A percentile compares a stretch with the other conserved stretches of the same genome.
Evolutionary conservation across 768 basidiomycete genomes (phyloP).

Genomic region (Suillus clintonianus): DNA sequence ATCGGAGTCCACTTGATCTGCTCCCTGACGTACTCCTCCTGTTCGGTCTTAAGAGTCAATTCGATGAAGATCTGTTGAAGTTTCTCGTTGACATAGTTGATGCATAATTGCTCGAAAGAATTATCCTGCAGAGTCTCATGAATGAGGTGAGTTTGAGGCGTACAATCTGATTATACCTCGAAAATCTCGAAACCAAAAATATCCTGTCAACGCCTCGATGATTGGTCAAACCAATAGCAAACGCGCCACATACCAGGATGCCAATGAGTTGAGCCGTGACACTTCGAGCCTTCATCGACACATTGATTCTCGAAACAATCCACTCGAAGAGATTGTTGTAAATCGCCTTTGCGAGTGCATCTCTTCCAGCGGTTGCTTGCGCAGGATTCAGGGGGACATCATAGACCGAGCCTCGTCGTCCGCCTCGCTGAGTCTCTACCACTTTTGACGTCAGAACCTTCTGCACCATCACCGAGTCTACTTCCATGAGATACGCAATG

Average conservation of each 20-base stretch:
- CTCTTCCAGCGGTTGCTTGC: constrained; percentile 85
- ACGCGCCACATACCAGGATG: constrained; percentile 63
- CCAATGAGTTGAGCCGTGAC: constrained; percentile 83
- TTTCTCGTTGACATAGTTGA: constrained; percentile 99
- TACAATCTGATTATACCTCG: constrained; percentile 51
- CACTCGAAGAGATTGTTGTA: constrained; percentile 99
- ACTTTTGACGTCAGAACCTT: constrained; percentile 85
- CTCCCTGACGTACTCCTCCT: constrained; percentile 98
- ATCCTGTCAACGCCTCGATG: constrained; percentile 51
- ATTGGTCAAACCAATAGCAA: constrained; percentile 1
- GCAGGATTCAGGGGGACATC: constrained; percentile 94
- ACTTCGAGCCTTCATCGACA: constrained; percentile 90
- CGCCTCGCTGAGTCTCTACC: constrained; percentile 92
- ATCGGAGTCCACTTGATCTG: constrained; percentile 99
- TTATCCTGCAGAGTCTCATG: constrained; percentile 61
- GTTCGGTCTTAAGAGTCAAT: constrained; percentile 96
- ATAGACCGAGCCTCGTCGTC: constrained; percentile 93
- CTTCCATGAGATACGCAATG: constrained; percentile 91
- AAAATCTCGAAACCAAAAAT: constrained; percentile 99
- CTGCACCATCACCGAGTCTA: constrained; percentile 74
- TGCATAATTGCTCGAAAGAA: constrained; percentile 96
- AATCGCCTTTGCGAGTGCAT: constrained; percentile 93
- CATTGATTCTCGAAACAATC: constrained; percentile 95
- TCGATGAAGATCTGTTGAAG: constrained; percentile 99
- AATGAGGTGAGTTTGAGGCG: constrained; percentile 3